A percentile compares a stretch with the other conserved stretches of the same genome.
These are phyloP conservation scores for Aspergillus egyptiacus DNA, from an alignment of 495 filamentous ascomycete genomes.

Conservation along the genomic window DNA sequence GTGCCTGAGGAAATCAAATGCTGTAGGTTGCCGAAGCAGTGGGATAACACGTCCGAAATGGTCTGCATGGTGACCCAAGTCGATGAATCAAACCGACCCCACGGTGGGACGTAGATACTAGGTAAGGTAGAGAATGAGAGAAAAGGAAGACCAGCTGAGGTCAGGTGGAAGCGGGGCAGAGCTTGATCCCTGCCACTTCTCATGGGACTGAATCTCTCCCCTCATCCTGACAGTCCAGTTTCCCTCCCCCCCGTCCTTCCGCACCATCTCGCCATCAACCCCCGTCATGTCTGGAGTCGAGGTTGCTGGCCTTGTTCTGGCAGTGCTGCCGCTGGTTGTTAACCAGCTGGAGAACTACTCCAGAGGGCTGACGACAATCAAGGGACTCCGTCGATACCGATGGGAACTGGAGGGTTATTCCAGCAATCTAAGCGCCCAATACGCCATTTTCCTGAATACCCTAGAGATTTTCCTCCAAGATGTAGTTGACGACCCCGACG, in stretches of 20 bases:
- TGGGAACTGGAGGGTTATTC: not conserved
- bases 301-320: slow-evolving; percentile 21
- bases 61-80: not conserved
- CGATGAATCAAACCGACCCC: too few relatives aligned
- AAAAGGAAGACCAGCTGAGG: too few relatives aligned
- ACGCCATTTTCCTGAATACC: not conserved
- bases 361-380: not conserved
- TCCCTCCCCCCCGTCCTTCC: too few relatives aligned
- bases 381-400: not conserved
- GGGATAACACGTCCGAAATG: not conserved
- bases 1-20: not conserved
- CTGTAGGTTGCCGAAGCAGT: not conserved
- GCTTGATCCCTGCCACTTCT: too few relatives aligned
- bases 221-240: too few relatives aligned
- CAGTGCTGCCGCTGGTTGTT: slow-evolving; percentile 14
- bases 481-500: not conserved
- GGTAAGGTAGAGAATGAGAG: too few relatives aligned
- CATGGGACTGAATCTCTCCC: too few relatives aligned
- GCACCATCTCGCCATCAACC: too few relatives aligned
- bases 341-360: not conserved
- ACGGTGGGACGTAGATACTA: too few relatives aligned
- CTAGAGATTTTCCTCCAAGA: not conserved
- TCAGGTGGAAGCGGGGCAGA: too few relatives aligned
- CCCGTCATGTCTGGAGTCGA: slow-evolving; percentile 6
- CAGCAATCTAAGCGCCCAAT: not conserved